phyloP scores from a whole-genome alignment of 2,329 filamentous ascomycete genomes.

The Cordyceps pruinosa region DNA sequence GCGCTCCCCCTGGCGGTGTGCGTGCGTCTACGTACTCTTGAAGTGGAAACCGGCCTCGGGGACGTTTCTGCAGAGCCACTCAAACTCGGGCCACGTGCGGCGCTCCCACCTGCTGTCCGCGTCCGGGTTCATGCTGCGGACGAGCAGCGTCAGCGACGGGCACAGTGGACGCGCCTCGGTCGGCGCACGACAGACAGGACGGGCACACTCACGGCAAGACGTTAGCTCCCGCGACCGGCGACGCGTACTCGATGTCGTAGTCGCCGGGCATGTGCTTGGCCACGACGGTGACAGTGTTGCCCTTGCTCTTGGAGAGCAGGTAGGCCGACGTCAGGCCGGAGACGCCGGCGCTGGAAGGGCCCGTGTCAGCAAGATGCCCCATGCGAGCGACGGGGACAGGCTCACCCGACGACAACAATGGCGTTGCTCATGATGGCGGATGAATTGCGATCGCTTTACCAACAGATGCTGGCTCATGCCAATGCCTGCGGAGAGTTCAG shows the following conservation, averaged over 20 bases:
- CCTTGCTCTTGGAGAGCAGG: slow-evolving; percentile 37
- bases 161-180: background rate
- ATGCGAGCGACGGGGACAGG: background rate
- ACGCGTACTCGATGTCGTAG: slow-evolving; percentile 85
- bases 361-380: background rate
- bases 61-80: slow-evolving; percentile 52
- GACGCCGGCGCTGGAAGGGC: slow-evolving; percentile 37
- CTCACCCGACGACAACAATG: slow-evolving; percentile 30
- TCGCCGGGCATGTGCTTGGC: slow-evolving; percentile 92
- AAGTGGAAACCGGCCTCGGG: slow-evolving; percentile 78
- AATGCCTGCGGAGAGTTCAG: background rate
- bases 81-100: slow-evolving; percentile 57
- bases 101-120: slow-evolving; percentile 50
- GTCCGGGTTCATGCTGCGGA: slow-evolving; percentile 36
- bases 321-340: slow-evolving; percentile 45
- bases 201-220: slow-evolving; percentile 55
- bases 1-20: background rate
- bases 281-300: slow-evolving; percentile 56
- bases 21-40: slow-evolving; percentile 44
- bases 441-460: background rate
- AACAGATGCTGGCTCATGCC: background rate
- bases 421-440: slow-evolving; percentile 22
- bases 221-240: slow-evolving; percentile 83
- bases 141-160: background rate
- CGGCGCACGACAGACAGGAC: background rate